Evolutionary conservation across 768 basidiomycete genomes (phyloP).

Genomic region (Mycena vulgaris): DNA sequence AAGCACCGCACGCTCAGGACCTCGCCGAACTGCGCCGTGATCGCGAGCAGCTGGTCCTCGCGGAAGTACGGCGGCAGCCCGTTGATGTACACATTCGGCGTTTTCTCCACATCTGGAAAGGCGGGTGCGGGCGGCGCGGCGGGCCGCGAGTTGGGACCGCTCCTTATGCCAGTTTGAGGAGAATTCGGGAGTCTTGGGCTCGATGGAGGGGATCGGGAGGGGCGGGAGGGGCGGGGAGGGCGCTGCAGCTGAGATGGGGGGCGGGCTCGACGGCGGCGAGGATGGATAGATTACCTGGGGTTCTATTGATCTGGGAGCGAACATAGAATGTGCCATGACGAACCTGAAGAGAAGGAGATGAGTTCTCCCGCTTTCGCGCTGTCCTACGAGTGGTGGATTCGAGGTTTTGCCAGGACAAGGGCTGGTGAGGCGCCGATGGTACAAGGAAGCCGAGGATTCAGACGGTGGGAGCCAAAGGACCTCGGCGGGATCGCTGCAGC

Average conservation of each 20-base stretch:
- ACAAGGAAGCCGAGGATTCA: slow-evolving; percentile 23
- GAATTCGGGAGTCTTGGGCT: slow-evolving; percentile 21
- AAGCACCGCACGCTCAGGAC: slow-evolving; percentile 75
- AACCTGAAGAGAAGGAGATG: slow-evolving; percentile 33
- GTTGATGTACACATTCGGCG: slow-evolving; percentile 78
- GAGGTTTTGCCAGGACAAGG: slow-evolving; percentile 5
- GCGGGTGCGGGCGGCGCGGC: not conserved
- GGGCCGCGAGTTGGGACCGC: not conserved
- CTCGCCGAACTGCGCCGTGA: slow-evolving; percentile 67
- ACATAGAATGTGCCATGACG: not conserved
- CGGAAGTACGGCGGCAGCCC: slow-evolving; percentile 72
- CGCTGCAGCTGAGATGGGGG: not conserved
- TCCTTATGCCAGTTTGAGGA: slow-evolving; percentile 15
- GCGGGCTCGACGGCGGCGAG: not conserved
- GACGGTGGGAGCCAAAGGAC: slow-evolving; percentile 27
- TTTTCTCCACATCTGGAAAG: slow-evolving; percentile 32
- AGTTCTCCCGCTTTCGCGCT: not conserved
- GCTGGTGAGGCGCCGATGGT: slow-evolving; percentile 36
- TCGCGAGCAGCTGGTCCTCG: slow-evolving; percentile 69
- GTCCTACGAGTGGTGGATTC: not conserved
- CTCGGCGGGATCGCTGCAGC: not conserved
- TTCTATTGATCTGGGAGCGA: not conserved
- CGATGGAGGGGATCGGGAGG: not conserved
- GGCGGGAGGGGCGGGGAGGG: slow-evolving; percentile 2
- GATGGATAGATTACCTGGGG: not conserved